Evolutionary conservation across 2,329 filamentous ascomycete species (phyloP).

Genomic region (Hypoxylon sp.): DNA sequence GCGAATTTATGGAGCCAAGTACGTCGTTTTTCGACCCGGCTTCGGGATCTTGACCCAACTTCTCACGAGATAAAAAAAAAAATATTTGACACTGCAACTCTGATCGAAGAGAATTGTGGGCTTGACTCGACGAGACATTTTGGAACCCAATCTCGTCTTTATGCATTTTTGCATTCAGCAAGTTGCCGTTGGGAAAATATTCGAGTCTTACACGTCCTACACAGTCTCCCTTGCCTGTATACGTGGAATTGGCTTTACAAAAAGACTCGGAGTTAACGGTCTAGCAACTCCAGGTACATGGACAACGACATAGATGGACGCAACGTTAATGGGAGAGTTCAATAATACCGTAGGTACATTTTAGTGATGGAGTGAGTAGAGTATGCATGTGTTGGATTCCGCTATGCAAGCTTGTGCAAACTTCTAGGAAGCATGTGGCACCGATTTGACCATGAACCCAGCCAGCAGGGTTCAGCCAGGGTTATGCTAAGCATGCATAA

Average conservation of each 20-base stretch:
- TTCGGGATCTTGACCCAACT: conserved; percentile 32
- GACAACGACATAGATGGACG: conserved; percentile 3
- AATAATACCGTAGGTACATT: conserved; percentile 37
- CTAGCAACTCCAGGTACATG: conserved; percentile 6
- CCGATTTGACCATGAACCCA: conserved; percentile 30
- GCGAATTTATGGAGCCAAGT: conserved; percentile 28
- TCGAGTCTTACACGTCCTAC: conserved; percentile 4
- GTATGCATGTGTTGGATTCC: conserved; percentile 39
- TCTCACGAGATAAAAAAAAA: conserved; percentile 18
- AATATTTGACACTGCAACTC: background rate
- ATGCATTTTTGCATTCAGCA: conserved; percentile 6
- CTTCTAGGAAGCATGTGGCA: conserved; percentile 29
- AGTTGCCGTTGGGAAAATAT: conserved; percentile 3
- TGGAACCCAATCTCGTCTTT: conserved; percentile 6
- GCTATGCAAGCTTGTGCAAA: conserved; percentile 44
- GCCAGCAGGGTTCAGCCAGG: conserved; percentile 37
- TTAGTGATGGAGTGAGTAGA: conserved; percentile 9
- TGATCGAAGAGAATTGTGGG: conserved; percentile 18
- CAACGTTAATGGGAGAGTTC: conserved; percentile 1
- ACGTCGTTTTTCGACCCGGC: conserved; percentile 23
- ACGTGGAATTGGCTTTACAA: conserved; percentile 6
- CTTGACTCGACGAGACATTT: conserved; percentile 8
- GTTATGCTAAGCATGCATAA: conserved; percentile 35
- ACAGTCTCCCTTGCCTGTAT: conserved; percentile 25
- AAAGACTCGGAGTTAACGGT: conserved; percentile 40